These are phyloP conservation scores for Cryptomeria japonica DNA, from an alignment of 75 land plant species.

Conservation along the genomic window DNA sequence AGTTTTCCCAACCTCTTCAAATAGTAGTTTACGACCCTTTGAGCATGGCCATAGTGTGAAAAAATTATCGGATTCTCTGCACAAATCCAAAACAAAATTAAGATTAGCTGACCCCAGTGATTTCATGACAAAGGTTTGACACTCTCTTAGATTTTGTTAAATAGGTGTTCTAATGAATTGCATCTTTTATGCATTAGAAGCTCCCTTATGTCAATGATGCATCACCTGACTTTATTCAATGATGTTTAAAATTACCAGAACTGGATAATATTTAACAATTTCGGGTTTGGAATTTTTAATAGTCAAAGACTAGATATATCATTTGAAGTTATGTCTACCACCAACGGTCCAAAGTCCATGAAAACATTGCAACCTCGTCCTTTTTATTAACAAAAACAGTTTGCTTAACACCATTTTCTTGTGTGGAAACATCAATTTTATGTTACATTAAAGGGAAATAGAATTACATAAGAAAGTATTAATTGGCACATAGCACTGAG, in stretches of 20 bases:
- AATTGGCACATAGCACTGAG: background rate
- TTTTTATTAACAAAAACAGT: background rate
- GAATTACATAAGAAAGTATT: background rate
- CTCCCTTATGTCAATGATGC: background rate
- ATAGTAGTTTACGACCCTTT: too few relatives aligned
- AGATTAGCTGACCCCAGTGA: too few relatives aligned
- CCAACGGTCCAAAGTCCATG: background rate
- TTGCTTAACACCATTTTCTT: background rate
- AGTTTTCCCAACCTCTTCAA: too few relatives aligned
- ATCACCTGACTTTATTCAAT: background rate
- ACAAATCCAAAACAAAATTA: too few relatives aligned
- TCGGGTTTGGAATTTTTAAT: background rate
- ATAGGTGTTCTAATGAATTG: background rate
- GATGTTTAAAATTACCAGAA: background rate
- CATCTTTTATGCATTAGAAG: background rate
- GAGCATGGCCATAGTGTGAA: too few relatives aligned
- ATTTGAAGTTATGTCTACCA: background rate
- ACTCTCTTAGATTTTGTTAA: too few relatives aligned
- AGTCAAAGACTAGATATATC: background rate
- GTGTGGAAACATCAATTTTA: background rate
- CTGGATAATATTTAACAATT: background rate
- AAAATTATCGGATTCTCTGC: too few relatives aligned
- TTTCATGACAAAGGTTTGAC: too few relatives aligned
- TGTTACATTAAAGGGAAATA: background rate
- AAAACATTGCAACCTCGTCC: background rate